A percentile compares a stretch with the other conserved stretches of the same genome.
These are phyloP conservation scores for Stagonosporopsis rhizophila DNA, from an alignment of 2,329 filamentous ascomycete genomes.

Conservation along the genomic window DNA sequence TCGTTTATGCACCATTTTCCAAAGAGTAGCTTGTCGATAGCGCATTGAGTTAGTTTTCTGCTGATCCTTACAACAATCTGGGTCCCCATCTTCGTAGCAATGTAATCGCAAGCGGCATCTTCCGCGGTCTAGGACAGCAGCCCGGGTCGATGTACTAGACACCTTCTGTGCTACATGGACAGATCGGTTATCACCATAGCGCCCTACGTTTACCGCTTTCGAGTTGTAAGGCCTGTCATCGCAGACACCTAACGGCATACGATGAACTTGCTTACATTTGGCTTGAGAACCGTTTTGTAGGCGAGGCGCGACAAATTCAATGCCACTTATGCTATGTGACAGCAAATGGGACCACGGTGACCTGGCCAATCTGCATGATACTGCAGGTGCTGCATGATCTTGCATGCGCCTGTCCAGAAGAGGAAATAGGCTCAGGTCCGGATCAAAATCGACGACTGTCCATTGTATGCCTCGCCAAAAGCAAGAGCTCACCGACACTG, in stretches of 20 bases:
- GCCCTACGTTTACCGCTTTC: too few species aligned
- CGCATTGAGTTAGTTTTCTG: not conserved
- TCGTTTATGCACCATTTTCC: not conserved
- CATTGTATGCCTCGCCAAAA: not conserved
- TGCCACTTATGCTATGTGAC: not conserved
- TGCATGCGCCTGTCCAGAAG: not conserved
- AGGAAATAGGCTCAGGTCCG: not conserved
- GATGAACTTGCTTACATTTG: not conserved
- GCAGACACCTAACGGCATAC: not conserved
- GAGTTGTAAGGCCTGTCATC: not conserved
- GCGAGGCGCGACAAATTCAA: not conserved
- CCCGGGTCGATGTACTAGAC: not conserved
- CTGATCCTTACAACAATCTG: not conserved
- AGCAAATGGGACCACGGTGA: conserved; percentile 10
- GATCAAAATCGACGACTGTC: not conserved
- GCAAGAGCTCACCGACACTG: not conserved
- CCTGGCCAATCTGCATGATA: not conserved
- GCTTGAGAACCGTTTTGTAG: not conserved
- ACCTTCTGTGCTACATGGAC: not conserved
- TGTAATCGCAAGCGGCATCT: not conserved
- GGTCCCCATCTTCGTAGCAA: not conserved
- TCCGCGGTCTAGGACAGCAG: too few species aligned
- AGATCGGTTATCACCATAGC: not conserved
- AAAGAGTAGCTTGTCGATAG: not conserved
- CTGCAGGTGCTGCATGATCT: conserved; percentile 6